Percentiles rank a stretch among this genome's conserved stretches.
Evolutionary conservation across 208 protist species (phyloP).

Genomic region (Acanthamoeba royreba): DNA sequence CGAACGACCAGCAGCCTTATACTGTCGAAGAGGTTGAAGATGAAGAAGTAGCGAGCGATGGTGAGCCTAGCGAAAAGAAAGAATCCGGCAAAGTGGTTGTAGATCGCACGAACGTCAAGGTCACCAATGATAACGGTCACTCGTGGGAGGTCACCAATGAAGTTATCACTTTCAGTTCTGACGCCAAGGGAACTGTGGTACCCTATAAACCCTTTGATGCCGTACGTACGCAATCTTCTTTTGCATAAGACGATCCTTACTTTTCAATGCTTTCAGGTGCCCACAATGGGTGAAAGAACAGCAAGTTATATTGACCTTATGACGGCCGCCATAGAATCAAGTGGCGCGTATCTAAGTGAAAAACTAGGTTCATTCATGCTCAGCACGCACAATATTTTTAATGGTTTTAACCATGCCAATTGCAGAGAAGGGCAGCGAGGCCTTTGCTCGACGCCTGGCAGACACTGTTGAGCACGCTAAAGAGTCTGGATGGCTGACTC

Average conservation of each 20-base stretch:
- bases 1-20: not conserved
- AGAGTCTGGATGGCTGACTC: not conserved
- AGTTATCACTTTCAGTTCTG: not conserved
- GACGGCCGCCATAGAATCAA: not conserved
- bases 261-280: not conserved
- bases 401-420: not conserved
- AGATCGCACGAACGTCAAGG: not conserved
- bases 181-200: not conserved
- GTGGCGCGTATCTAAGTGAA: not conserved
- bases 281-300: not conserved
- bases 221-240: not conserved
- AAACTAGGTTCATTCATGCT: not conserved
- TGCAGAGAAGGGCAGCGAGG: not conserved
- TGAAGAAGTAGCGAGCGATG: not conserved
- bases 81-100: not conserved
- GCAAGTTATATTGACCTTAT: not conserved
- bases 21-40: not conserved
- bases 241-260: not conserved
- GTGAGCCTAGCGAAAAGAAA: not conserved
- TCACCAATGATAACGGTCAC: not conserved
- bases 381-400: not conserved
- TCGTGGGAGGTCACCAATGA: slow-evolving; percentile 7
- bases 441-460: not conserved
- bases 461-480: not conserved
- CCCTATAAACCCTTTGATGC: not conserved